Base-by-base conservation (phyloP, 768 basidiomycete genomes). In the Russula brevipes region DNA sequence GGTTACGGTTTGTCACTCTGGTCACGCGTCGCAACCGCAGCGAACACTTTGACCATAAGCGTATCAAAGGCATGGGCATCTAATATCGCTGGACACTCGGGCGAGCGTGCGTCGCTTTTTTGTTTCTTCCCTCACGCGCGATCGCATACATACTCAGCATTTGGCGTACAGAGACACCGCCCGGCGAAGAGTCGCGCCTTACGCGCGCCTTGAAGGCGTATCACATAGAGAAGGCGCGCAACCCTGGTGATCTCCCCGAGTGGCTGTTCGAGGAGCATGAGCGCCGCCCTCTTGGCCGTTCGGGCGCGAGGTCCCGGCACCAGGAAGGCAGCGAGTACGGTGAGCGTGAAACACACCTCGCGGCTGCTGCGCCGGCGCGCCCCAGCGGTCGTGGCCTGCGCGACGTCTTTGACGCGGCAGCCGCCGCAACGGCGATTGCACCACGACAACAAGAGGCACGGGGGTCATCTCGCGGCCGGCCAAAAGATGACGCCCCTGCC, bases 121-220 rank as follows among this genome's bases (percentile, higher is more conserved):
- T 17, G 24, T 16, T 33, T 38, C 30, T 30, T 30, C n/a, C 17
- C 19, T 46, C 38, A 36, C 5, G 16, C n/a, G 30, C 35, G 31
- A 30, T 31, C 10, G 5, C 51, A 49, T 39, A 54, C 44, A 54
- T 1, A 47, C 42, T 52, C 57, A 9, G 49, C 11, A 4, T 31
- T 5, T 42, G 45, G 44, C 54, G 1, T 54, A 17, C 70, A 82
- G 82, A 76, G 54, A 81, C 81, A 35, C 81, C 80, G 4, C 76
- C 78, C 10, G 85, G 84, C 33, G 75, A 79, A 50, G 86, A 87
- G 65, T 83, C 82, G 5, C 82, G 82, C 41, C 77, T 88, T 39
- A 80, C 79, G 4, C 79, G 79, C n/a, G 83, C 82, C 5, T 82
- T 88, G 83, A 86, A 85, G 70, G 81, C 82, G 0, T 88, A 87